Evolutionary conservation across 495 filamentous ascomycete species (phyloP).

Genomic region (Xylaria acuta): DNA sequence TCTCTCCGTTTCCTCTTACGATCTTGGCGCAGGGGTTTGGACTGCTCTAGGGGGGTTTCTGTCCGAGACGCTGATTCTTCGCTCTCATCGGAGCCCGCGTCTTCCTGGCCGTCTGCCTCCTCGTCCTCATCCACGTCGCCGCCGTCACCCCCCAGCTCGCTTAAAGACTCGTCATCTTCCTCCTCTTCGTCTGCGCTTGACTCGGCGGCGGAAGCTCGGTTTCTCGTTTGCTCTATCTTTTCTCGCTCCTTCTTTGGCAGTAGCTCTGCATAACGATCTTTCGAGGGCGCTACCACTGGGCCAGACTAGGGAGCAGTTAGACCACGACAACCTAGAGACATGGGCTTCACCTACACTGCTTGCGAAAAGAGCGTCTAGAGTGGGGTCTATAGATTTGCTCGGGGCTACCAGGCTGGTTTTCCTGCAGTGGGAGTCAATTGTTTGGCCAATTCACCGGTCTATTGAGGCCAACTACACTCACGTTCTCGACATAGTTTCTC

Average conservation of each 20-base stretch:
- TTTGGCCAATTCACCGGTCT: not conserved
- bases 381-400: constrained; percentile 70
- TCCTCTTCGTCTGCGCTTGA: constrained; percentile 38
- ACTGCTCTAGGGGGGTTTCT: constrained; percentile 30
- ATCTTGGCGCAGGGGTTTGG: constrained; percentile 45
- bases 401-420: constrained; percentile 44
- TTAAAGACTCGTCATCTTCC: constrained; percentile 48
- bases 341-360: constrained; percentile 67
- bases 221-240: constrained; percentile 32
- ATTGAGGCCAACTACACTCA: constrained; percentile 27
- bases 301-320: constrained; percentile 62
- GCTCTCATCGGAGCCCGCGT: constrained; percentile 36
- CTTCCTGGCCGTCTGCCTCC: constrained; percentile 50
- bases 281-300: constrained; percentile 65
- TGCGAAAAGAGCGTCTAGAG: constrained; percentile 79
- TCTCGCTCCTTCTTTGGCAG: constrained; percentile 42
- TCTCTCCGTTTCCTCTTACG: constrained; percentile 79
- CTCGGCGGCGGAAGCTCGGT: constrained; percentile 41
- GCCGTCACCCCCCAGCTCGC: constrained; percentile 51
- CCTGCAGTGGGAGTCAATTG: constrained; percentile 30
- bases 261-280: constrained; percentile 54
- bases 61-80: constrained; percentile 43
- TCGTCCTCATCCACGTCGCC: constrained; percentile 44
- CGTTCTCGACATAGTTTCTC: constrained; percentile 39
- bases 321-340: not conserved